Evolutionary conservation across 169 alveolate species (phyloP).

Genomic region (Cyclospora cayetanensis): DNA sequence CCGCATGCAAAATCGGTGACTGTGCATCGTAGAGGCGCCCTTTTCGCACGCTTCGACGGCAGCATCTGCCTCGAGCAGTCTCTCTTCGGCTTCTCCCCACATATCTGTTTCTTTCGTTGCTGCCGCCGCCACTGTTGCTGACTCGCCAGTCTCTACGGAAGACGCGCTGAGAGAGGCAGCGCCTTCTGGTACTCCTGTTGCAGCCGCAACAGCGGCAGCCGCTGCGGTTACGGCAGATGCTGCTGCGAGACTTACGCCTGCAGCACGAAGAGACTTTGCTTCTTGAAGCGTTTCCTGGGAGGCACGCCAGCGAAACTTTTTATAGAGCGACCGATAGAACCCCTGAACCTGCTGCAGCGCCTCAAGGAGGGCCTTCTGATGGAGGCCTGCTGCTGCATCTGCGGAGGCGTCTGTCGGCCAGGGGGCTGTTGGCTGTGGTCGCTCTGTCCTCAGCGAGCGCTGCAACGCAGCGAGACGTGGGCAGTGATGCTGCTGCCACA

Average conservation of each 20-base stretch:
- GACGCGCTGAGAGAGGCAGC: too few species aligned
- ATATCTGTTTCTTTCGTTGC: background rate
- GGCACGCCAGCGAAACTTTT: background rate
- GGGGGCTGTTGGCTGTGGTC: too few species aligned
- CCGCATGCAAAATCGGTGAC: background rate
- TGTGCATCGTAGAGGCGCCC: background rate
- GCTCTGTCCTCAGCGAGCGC: background rate
- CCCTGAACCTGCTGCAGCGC: background rate
- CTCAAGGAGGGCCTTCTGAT: background rate
- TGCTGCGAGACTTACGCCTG: background rate
- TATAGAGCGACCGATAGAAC: background rate
- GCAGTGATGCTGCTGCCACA: constrained; percentile 4
- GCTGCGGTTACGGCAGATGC: background rate
- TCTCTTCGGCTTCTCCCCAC: background rate
- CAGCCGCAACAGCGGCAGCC: background rate
- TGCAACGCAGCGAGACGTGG: background rate
- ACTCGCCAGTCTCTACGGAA: too few species aligned
- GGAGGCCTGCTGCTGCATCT: background rate
- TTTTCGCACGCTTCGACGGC: background rate
- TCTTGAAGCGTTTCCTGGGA: background rate
- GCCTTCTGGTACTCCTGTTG: background rate
- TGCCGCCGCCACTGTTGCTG: constrained; percentile 14
- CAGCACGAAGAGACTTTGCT: background rate
- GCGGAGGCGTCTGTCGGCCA: too few species aligned
- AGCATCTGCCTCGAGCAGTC: constrained; percentile 9